phyloP scores from a whole-genome alignment of 2,329 filamentous ascomycete genomes.

The Didymella keratinophila region DNA sequence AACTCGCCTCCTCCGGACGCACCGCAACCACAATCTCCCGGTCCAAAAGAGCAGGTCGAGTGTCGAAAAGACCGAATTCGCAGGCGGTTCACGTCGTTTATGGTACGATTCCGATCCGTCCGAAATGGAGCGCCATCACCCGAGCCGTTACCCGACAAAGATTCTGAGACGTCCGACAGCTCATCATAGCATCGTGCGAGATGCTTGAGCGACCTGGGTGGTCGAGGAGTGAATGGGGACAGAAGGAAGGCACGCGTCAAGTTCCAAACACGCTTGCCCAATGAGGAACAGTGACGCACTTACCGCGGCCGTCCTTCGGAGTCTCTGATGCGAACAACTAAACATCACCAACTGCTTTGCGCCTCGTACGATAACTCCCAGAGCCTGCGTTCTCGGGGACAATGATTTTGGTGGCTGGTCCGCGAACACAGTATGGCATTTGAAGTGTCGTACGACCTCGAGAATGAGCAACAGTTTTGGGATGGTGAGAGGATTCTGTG shows the following conservation, averaged over 20 bases:
- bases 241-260: neutral
- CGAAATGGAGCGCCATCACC: too few relatives aligned
- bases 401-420: constrained; percentile 48
- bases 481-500: constrained; percentile 65
- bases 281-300: constrained; percentile 34
- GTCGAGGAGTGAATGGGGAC: constrained; percentile 1
- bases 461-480: constrained; percentile 90
- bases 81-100: neutral
- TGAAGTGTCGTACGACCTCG: constrained; percentile 73
- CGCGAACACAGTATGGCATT: constrained; percentile 65
- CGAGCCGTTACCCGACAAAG: too few relatives aligned
- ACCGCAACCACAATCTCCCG: neutral
- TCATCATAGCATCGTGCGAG: neutral
- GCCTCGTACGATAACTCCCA: constrained; percentile 27
- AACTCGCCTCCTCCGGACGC: neutral
- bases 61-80: neutral
- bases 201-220: neutral
- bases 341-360: constrained; percentile 33
- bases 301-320: constrained; percentile 33
- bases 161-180: neutral
- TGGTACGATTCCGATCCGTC: neutral
- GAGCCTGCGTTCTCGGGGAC: constrained; percentile 38
- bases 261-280: constrained; percentile 8
- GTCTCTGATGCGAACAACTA: constrained; percentile 30
- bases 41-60: neutral